These are phyloP conservation scores for Plasmodium billcollinsi DNA, from an alignment of 169 alveolate genomes.

Conservation along the genomic window DNA sequence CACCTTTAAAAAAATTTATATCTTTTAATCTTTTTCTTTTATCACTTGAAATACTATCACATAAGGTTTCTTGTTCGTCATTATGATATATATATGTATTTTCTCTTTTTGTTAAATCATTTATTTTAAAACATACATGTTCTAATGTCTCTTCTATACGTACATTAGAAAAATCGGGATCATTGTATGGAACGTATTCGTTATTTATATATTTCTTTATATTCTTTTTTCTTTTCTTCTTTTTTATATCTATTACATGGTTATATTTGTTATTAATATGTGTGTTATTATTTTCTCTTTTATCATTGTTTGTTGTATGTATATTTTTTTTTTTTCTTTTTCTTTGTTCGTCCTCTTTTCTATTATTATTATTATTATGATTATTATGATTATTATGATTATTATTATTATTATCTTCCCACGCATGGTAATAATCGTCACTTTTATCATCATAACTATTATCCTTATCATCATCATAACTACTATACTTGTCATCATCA, in stretches of 20 bases:
- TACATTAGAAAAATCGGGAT: slow-evolving; percentile 74
- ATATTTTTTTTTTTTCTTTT: not conserved
- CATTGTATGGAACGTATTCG: slow-evolving; percentile 73
- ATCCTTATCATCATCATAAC: not conserved
- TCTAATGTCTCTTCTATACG: slow-evolving; percentile 74
- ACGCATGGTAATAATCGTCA: not conserved
- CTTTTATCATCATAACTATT: not conserved
- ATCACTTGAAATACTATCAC: slow-evolving; percentile 11
- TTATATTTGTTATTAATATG: not conserved
- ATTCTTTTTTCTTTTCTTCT: slow-evolving; percentile 24
- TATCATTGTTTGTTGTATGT: not conserved
- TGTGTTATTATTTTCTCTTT: not conserved
- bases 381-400: not conserved
- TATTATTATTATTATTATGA: not conserved
- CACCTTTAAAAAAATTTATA: slow-evolving; percentile 6
- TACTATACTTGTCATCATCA: not conserved
- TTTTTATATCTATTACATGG: not conserved
- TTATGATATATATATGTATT: not conserved
- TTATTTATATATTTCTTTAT: slow-evolving; percentile 13
- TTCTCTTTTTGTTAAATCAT: not conserved
- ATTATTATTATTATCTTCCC: not conserved
- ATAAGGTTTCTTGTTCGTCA: not conserved
- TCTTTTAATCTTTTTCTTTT: slow-evolving; percentile 1
- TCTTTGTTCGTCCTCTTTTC: not conserved
- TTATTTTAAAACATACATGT: slow-evolving; percentile 46